These are phyloP conservation scores for Moesziomyces sp. DNA, from an alignment of 1,284 basidiomycete species.

Conservation along the genomic window DNA sequence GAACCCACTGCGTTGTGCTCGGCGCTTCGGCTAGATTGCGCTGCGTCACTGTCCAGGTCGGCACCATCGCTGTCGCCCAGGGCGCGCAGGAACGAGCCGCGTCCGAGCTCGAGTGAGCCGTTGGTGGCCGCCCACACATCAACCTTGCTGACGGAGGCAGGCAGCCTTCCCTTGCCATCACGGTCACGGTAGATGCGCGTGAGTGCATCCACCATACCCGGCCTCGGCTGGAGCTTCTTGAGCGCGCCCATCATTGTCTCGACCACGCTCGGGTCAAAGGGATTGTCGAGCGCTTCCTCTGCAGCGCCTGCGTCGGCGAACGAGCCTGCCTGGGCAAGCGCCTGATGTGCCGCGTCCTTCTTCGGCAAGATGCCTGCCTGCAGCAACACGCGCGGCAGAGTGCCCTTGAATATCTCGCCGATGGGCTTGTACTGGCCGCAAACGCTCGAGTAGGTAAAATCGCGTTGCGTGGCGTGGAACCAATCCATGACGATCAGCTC, in stretches of 20 bases:
- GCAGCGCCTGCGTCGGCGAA: slow-evolving; percentile 25
- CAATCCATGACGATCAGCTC: slow-evolving; percentile 61
- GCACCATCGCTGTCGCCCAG: slow-evolving; percentile 38
- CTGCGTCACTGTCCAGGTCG: slow-evolving; percentile 43
- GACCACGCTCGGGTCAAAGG: slow-evolving; percentile 29
- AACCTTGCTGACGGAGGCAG: slow-evolving; percentile 23
- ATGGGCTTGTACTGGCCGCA: slow-evolving; percentile 55
- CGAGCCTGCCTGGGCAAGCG: slow-evolving; percentile 35
- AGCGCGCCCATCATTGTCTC: slow-evolving; percentile 54
- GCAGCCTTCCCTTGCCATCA: slow-evolving; percentile 34
- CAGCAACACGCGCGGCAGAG: slow-evolving; percentile 51
- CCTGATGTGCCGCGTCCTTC: slow-evolving; percentile 1
- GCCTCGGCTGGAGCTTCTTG: slow-evolving; percentile 45
- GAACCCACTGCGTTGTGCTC: slow-evolving; percentile 18
- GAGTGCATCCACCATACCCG: slow-evolving; percentile 58
- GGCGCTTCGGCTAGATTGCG: slow-evolving; percentile 15
- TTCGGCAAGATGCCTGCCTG: slow-evolving; percentile 53
- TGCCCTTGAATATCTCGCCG: slow-evolving; percentile 50
- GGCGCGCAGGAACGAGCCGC: slow-evolving; percentile 29
- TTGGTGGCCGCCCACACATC: slow-evolving; percentile 61
- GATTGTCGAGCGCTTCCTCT: slow-evolving; percentile 39
- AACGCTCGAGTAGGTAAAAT: slow-evolving; percentile 54
- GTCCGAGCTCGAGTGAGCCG: slow-evolving; percentile 46
- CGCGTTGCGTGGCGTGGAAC: slow-evolving; percentile 60
- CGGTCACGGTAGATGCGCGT: slow-evolving; percentile 45